Percentiles rank a stretch among this genome's conserved stretches.
phyloP scores from a whole-genome alignment of 306 rosid genomes.

The Citrullus amarus region DNA sequence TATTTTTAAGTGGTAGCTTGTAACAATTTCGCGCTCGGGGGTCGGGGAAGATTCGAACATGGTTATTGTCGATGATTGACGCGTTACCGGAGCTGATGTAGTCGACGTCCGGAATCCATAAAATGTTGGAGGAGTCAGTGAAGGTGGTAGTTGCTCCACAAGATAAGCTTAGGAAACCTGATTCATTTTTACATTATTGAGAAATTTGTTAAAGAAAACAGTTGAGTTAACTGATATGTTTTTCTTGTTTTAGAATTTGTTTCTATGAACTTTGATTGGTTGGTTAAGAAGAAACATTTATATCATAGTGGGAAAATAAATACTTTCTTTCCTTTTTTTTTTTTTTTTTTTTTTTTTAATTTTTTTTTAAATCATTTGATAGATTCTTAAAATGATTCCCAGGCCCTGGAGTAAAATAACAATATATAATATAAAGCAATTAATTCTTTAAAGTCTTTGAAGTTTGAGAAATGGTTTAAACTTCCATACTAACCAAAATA shows the following conservation, averaged over 20 bases:
- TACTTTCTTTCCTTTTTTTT: too few species aligned
- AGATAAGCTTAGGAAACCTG: conserved; percentile 85
- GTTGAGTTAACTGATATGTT: not conserved
- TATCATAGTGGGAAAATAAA: too few species aligned
- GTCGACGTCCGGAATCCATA: conserved; percentile 61
- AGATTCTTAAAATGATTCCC: too few species aligned
- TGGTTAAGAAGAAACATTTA: too few species aligned
- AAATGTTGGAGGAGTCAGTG: conserved; percentile 44
- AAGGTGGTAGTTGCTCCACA: conserved; percentile 68
- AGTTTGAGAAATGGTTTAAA: not conserved
- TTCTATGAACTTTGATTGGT: not conserved
- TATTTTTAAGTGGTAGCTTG: conserved; percentile 34
- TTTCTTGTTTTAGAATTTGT: not conserved
- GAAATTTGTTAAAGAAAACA: not conserved
- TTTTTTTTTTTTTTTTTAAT: too few species aligned
- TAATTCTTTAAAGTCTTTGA: too few species aligned
- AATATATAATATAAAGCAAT: too few species aligned
- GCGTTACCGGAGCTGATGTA: conserved; percentile 50
- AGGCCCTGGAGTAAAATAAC: too few species aligned
- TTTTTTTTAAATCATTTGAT: too few species aligned
- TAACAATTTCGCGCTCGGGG: conserved; percentile 39
- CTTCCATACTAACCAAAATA: not conserved
- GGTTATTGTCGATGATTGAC: conserved; percentile 23
- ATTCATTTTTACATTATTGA: not conserved
- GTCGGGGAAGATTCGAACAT: conserved; percentile 49